phyloP scores from a whole-genome alignment of 768 basidiomycete genomes.

The Leccinum longicurvipes region DNA sequence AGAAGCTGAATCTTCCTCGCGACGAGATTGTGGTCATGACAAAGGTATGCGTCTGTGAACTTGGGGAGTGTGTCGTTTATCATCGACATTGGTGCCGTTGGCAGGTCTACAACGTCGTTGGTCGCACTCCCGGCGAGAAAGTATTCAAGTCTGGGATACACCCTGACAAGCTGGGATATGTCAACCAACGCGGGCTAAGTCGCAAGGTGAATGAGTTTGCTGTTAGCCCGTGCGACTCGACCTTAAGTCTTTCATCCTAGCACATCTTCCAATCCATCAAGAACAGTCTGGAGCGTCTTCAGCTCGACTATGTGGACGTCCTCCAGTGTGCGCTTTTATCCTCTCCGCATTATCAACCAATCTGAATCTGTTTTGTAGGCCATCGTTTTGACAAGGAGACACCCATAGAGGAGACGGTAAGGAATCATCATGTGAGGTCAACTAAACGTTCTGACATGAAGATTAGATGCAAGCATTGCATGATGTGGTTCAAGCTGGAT shows the following conservation, averaged over 20 bases:
- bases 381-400: slow-evolving; percentile 50
- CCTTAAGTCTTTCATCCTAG: slow-evolving; percentile 15
- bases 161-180: slow-evolving; percentile 40
- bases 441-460: not conserved
- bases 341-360: not conserved
- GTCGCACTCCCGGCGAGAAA: slow-evolving; percentile 10
- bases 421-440: not conserved
- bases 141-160: slow-evolving; percentile 17
- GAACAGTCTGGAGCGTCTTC: slow-evolving; percentile 40
- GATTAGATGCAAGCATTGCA: slow-evolving; percentile 48
- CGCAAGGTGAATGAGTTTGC: slow-evolving; percentile 41
- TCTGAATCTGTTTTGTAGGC: slow-evolving; percentile 22
- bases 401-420: slow-evolving; percentile 44
- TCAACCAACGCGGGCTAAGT: slow-evolving; percentile 45
- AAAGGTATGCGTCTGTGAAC: slow-evolving; percentile 40
- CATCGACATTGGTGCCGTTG: not conserved
- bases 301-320: slow-evolving; percentile 56
- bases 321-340: slow-evolving; percentile 40
- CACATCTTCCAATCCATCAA: slow-evolving; percentile 59
- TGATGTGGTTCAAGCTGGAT: slow-evolving; percentile 47
- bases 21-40: slow-evolving; percentile 80
- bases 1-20: slow-evolving; percentile 59
- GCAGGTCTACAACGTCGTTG: slow-evolving; percentile 46
- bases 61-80: not conserved
- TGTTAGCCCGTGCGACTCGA: slow-evolving; percentile 8